phyloP scores from a whole-genome alignment of 306 rosid species.

The Datisca glomerata region DNA sequence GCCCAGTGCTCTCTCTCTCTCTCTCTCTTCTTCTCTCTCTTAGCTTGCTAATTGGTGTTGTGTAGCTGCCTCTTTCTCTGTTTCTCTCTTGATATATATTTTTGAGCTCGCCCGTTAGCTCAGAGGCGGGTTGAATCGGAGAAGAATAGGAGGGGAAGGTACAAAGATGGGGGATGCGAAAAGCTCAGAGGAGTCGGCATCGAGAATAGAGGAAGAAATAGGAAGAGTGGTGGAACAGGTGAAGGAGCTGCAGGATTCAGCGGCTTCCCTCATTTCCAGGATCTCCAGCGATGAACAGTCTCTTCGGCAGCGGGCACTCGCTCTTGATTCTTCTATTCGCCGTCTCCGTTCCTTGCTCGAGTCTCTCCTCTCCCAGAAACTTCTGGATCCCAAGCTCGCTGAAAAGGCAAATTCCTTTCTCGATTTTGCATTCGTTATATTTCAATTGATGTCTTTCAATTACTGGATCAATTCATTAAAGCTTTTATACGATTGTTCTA shows the following conservation, averaged over 20 bases:
- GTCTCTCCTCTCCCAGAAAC: constrained; percentile 39
- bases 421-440: not conserved
- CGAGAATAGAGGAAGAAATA: constrained; percentile 43
- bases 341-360: constrained; percentile 49
- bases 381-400: constrained; percentile 36
- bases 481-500: too few species aligned
- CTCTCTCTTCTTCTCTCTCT: not conserved
- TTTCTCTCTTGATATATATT: too few species aligned
- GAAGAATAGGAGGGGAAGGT: not conserved
- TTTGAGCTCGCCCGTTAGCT: not conserved
- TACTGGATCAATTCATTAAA: constrained; percentile 3
- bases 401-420: constrained; percentile 32
- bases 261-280: constrained; percentile 36
- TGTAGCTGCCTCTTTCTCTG: not conserved
- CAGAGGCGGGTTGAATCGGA: not conserved
- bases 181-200: constrained; percentile 10
- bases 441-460: not conserved
- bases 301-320: constrained; percentile 57
- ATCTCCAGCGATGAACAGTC: constrained; percentile 44
- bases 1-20: not conserved
- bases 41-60: not conserved
- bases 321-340: constrained; percentile 48
- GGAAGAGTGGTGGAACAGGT: constrained; percentile 49
- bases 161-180: constrained; percentile 16
- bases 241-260: constrained; percentile 61